Percentiles rank a stretch among this genome's conserved stretches.
Evolutionary conservation across 2,329 filamentous ascomycete genomes (phyloP).

Genomic region (Penicillium nordicum): DNA sequence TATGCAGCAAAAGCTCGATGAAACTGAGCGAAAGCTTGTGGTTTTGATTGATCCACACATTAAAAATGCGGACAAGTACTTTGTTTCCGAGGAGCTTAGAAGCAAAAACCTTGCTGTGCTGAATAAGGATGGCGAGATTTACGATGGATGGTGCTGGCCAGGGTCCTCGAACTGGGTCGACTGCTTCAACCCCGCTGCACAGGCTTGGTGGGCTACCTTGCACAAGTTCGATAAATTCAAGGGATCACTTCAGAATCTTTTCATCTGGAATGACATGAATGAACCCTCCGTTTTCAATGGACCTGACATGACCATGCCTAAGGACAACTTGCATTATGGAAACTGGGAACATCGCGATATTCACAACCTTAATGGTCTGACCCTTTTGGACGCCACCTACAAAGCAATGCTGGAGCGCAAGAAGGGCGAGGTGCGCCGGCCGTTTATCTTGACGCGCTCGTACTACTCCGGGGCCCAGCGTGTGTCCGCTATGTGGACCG

Average conservation of each 20-base stretch:
- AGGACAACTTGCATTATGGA: constrained; percentile 89
- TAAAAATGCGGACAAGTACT: constrained; percentile 81
- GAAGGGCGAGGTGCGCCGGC: constrained; percentile 77
- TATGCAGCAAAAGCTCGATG: constrained; percentile 85
- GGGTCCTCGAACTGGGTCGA: constrained; percentile 96
- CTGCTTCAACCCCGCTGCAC: constrained; percentile 87
- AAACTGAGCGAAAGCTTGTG: constrained; percentile 83
- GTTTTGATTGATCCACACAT: constrained; percentile 96
- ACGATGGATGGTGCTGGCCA: constrained; percentile 98
- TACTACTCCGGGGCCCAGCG: constrained; percentile 92
- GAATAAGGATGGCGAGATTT: constrained; percentile 84
- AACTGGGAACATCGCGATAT: constrained; percentile 96
- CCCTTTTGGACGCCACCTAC: constrained; percentile 91
- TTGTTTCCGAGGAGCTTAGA: constrained; percentile 74
- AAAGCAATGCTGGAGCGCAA: constrained; percentile 79
- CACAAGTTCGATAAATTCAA: constrained; percentile 88
- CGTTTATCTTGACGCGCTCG: constrained; percentile 87
- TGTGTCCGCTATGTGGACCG: constrained; percentile 95
- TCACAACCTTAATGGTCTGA: constrained; percentile 93
- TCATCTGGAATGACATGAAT: constrained; percentile 99
- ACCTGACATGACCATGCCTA: constrained; percentile 97
- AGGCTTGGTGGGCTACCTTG: constrained; percentile 84
- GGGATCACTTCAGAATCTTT: constrained; percentile 80
- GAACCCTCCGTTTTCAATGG: constrained; percentile 99
- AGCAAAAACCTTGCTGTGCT: constrained; percentile 78